Percentiles rank a stretch among this genome's conserved stretches.
Conservation (phyloP, 768 basidiomycete species). For the Psilocybe sp. region DNA sequence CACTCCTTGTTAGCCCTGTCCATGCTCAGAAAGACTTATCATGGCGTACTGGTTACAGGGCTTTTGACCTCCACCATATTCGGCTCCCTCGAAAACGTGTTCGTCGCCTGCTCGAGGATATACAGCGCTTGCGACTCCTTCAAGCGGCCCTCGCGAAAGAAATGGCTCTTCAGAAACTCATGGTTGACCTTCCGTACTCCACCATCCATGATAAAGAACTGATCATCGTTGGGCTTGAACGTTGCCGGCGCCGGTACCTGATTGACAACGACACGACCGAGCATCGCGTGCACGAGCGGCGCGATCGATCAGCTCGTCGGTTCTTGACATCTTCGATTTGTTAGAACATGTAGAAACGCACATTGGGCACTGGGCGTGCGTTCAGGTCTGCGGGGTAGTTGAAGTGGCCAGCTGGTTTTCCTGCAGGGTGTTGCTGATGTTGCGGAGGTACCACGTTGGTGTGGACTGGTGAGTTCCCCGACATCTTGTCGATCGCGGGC, state of each 20-base stretch:
- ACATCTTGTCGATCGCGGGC: too few relatives aligned
- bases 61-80: conserved; percentile 85
- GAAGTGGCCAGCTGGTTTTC: neutral
- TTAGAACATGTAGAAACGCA: neutral
- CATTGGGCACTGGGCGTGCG: conserved; percentile 6
- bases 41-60: conserved; percentile 79
- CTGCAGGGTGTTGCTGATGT: neutral
- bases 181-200: conserved; percentile 70
- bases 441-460: neutral
- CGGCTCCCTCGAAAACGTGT: conserved; percentile 68
- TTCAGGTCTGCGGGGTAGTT: neutral
- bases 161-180: conserved; percentile 81
- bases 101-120: conserved; percentile 69
- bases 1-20: neutral
- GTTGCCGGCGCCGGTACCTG: conserved; percentile 71
- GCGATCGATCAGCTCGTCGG: neutral
- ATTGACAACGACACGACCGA: neutral
- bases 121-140: conserved; percentile 83
- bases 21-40: conserved; percentile 2
- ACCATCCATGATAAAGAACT: conserved; percentile 59
- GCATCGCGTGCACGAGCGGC: neutral
- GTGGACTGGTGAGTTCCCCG: neutral
- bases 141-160: conserved; percentile 81
- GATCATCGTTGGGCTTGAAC: conserved; percentile 63
- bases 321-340: neutral